Evolutionary conservation across 768 basidiomycete species (phyloP).

Genomic region (Rhizopogon roseolus): DNA sequence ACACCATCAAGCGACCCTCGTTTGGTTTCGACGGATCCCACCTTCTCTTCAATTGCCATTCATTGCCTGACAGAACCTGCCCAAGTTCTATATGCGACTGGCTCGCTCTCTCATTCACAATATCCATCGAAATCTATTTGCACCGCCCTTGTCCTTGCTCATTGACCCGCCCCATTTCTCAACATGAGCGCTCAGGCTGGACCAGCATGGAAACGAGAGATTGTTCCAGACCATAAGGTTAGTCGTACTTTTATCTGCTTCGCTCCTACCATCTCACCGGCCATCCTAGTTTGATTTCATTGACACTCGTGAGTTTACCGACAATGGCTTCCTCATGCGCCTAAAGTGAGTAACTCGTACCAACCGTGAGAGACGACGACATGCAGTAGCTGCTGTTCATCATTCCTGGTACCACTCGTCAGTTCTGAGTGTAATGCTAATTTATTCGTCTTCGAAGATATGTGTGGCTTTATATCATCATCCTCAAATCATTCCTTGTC

Average conservation of each 20-base stretch:
- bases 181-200: slow-evolving; percentile 38
- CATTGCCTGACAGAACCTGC: slow-evolving; percentile 13
- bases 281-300: slow-evolving; percentile 87
- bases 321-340: slow-evolving; percentile 83
- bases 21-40: not conserved
- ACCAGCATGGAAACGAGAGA: slow-evolving; percentile 93
- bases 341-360: slow-evolving; percentile 56
- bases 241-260: slow-evolving; percentile 9
- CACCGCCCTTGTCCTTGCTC: slow-evolving; percentile 6
- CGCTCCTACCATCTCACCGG: not conserved
- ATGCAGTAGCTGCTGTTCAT: not conserved
- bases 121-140: slow-evolving; percentile 13
- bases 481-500: slow-evolving; percentile 94
- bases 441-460: slow-evolving; percentile 50
- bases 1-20: not conserved
- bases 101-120: slow-evolving; percentile 26
- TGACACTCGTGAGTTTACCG: slow-evolving; percentile 88
- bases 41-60: slow-evolving; percentile 18
- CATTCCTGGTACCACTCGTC: not conserved
- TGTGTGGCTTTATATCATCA: slow-evolving; percentile 86
- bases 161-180: slow-evolving; percentile 6
- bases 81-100: slow-evolving; percentile 28
- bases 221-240: slow-evolving; percentile 97
- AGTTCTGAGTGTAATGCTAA: slow-evolving; percentile 6
- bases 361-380: not conserved